phyloP scores from a whole-genome alignment of 306 rosid species.

The Arachis stenosperma region DNA sequence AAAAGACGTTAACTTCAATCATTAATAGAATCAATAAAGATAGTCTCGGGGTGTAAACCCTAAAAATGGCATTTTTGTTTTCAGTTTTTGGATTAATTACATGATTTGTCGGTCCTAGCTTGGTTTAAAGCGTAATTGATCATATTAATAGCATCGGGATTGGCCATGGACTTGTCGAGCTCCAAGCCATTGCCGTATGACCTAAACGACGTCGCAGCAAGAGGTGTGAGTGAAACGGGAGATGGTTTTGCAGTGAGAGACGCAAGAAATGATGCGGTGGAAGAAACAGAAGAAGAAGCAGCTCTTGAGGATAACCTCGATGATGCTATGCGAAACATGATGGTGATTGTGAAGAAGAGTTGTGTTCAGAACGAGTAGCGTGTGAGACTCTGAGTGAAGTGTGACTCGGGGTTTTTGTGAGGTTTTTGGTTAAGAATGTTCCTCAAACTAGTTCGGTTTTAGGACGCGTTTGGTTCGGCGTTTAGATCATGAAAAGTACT shows the following conservation, averaged over 20 bases:
- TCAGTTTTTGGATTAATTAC: slow-evolving; percentile 35
- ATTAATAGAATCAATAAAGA: slow-evolving; percentile 25
- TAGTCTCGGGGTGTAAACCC: not conserved
- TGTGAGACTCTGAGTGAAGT: no score
- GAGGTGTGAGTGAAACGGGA: slow-evolving; percentile 33
- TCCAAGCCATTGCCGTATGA: slow-evolving; percentile 51
- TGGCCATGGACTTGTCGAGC: slow-evolving; percentile 43
- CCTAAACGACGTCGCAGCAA: slow-evolving; percentile 46
- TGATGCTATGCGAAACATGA: slow-evolving; percentile 58
- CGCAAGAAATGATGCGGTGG: not conserved
- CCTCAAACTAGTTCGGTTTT: no score
- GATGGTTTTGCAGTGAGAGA: slow-evolving; percentile 43
- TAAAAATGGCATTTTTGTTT: not conserved
- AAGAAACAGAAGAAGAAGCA: slow-evolving; percentile 35
- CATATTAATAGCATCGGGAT: slow-evolving; percentile 70
- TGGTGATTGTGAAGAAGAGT: not conserved
- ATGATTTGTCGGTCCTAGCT: slow-evolving; percentile 80
- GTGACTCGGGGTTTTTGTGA: no score
- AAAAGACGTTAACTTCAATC: slow-evolving; percentile 18
- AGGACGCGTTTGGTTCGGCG: no score
- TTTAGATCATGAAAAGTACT: no score
- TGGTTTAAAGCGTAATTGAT: slow-evolving; percentile 73
- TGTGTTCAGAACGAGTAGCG: no score
- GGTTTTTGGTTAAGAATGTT: no score
- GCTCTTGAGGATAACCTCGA: slow-evolving; percentile 49